phyloP scores from a whole-genome alignment of 2,329 filamentous ascomycete species.

The Daldinia sp. region DNA sequence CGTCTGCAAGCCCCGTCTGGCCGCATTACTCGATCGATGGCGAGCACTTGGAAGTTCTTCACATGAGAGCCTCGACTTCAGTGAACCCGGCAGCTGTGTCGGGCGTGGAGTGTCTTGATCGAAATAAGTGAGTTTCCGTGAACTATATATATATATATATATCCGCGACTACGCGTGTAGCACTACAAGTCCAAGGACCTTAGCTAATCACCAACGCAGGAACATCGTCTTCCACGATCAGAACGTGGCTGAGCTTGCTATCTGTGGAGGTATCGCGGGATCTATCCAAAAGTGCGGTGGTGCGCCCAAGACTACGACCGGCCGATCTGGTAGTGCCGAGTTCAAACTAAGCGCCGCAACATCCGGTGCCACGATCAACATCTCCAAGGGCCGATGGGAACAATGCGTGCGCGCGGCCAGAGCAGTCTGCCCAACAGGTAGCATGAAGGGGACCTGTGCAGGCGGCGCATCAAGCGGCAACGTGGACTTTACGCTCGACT shows the following conservation, averaged over 20 bases:
- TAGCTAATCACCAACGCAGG: conserved; percentile 35
- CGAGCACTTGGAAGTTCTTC: conserved; percentile 56
- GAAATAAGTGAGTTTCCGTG: conserved; percentile 49
- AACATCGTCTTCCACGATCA: conserved; percentile 59
- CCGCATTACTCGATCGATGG: conserved; percentile 52
- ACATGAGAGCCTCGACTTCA: conserved; percentile 49
- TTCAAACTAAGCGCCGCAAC: conserved; percentile 56
- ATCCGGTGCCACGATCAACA: conserved; percentile 58
- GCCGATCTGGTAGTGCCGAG: conserved; percentile 56
- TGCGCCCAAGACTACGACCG: conserved; percentile 53
- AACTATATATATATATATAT: background rate
- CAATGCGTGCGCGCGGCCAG: conserved; percentile 62
- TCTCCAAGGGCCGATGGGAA: conserved; percentile 62
- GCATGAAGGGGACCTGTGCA: conserved; percentile 55
- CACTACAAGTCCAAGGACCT: background rate
- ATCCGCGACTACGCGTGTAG: background rate
- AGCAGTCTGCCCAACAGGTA: conserved; percentile 60
- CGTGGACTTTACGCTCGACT: conserved; percentile 53
- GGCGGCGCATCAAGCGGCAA: conserved; percentile 58
- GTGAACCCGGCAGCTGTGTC: conserved; percentile 54
- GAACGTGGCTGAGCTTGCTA: conserved; percentile 56
- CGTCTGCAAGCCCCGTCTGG: conserved; percentile 48
- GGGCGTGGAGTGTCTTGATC: conserved; percentile 53
- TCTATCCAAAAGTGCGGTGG: conserved; percentile 56
- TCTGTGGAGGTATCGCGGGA: conserved; percentile 62